A percentile compares a stretch with the other conserved stretches of the same genome.
phyloP scores from a whole-genome alignment of 148 eudicot genomes.

The Euryodendron excelsum region DNA sequence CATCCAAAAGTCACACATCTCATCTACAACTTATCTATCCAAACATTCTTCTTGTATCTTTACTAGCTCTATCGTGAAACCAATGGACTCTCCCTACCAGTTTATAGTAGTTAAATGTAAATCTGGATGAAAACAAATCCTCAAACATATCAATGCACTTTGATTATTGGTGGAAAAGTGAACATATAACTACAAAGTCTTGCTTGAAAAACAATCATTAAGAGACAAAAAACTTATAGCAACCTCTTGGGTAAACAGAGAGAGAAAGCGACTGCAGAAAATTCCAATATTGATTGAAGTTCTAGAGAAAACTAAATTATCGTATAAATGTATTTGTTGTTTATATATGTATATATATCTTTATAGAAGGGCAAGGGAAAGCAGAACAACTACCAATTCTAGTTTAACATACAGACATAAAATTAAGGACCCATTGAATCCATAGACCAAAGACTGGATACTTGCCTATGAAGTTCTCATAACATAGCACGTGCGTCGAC shows the following conservation, averaged over 20 bases:
- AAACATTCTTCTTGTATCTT: too few relatives aligned
- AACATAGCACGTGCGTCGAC: constrained; percentile 26
- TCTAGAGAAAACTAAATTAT: neutral
- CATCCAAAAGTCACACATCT: neutral
- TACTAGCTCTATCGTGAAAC: neutral
- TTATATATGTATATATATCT: neutral
- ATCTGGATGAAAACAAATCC: neutral
- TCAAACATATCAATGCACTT: neutral
- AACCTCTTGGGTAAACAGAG: too few relatives aligned
- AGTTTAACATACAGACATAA: constrained; percentile 1
- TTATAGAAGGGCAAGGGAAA: neutral
- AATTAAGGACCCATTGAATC: constrained; percentile 21
- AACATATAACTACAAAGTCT: neutral
- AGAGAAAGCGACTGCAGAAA: too few relatives aligned
- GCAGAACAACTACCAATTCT: neutral
- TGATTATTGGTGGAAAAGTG: too few relatives aligned
- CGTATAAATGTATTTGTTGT: neutral
- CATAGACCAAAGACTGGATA: constrained; percentile 33
- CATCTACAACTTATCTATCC: too few relatives aligned
- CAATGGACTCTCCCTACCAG: neutral
- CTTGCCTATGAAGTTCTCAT: constrained; percentile 44
- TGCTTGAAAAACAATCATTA: neutral
- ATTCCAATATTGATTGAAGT: neutral
- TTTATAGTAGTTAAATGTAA: neutral
- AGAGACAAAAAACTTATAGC: neutral